Base-by-base conservation (phyloP, 495 filamentous ascomycete genomes). In the Talaromyces wortmannii region DNA sequence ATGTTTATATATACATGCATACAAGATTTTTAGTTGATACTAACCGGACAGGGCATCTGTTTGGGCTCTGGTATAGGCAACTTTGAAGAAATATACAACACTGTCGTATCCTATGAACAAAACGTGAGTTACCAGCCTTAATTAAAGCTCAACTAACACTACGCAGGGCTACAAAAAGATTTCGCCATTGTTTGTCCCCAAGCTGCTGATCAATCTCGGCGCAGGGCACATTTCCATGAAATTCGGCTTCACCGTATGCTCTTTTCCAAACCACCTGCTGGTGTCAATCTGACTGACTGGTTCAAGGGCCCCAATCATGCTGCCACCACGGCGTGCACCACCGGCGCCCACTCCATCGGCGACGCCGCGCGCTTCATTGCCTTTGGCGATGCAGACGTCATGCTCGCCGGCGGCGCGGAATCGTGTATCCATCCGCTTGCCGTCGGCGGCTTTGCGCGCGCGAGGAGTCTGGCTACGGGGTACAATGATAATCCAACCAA, bases 11-110 rank as follows among this genome's bases (percentile, higher is more conserved):
- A 7, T 23, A 42, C 29, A 18, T 13, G 2, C 4, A 17, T 47
- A 13, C 6, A 17, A 17, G 16, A 6, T 5, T 10, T 23, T 29
- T 16, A 11, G 23, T 23, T 55, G 45, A 55, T 49, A 32, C 5
- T 17, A 18, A 13, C 49, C 3, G 30, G 11, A 13, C 49, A 87
- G 73, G 94, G 94, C 2, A 85, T 97, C 6, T 96, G 92, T 63
- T 72, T 98, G 15, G 94, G 94, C n/a, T 96, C 91, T 46, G 94
- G 94, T 3, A 97, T 98, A 63, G 94, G 94, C 6, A 96, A 90
- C 64, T 80, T 98, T 40, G 88, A 95, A 18, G 91, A 96, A 59
- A 80, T 94, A 7, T 96, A 92, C 68, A 71, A 85, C 56, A 92
- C 91, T 1, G 90, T 87, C 44, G 65, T 95, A 45, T 81, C 81